Evolutionary conservation across 495 filamentous ascomycete genomes (phyloP).

Genomic region (Neurospora terricola): DNA sequence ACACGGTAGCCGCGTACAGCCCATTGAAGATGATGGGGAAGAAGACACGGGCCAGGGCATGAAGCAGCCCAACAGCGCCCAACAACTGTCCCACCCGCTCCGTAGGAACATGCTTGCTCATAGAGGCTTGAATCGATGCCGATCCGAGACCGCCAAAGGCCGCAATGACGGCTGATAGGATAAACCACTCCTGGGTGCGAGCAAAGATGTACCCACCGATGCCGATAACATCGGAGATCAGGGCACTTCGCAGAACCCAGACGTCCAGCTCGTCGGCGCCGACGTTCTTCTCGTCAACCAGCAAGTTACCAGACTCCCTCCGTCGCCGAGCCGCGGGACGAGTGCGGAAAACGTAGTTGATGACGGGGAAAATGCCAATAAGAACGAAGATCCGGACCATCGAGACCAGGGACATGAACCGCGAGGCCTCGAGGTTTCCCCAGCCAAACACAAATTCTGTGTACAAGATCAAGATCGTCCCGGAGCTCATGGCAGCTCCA

Average conservation of each 20-base stretch:
- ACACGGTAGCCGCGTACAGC: conserved; percentile 74
- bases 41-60: conserved; percentile 69
- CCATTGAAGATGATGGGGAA: conserved; percentile 74
- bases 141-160: conserved; percentile 74
- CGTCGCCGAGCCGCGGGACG: conserved; percentile 23
- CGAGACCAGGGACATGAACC: conserved; percentile 71
- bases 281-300: conserved; percentile 34
- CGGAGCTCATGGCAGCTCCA: conserved; percentile 69
- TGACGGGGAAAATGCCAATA: conserved; percentile 59
- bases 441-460: conserved; percentile 69
- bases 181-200: conserved; percentile 43
- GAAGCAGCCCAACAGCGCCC: conserved; percentile 76
- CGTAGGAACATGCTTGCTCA: conserved; percentile 84
- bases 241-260: conserved; percentile 59
- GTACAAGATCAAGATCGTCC: conserved; percentile 72
- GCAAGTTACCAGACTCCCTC: conserved; percentile 19
- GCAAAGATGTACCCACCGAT: conserved; percentile 63
- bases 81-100: conserved; percentile 75
- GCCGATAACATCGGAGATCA: conserved; percentile 70
- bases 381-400: conserved; percentile 62
- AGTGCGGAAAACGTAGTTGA: conserved; percentile 60
- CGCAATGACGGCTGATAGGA: conserved; percentile 58
- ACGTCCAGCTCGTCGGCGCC: conserved; percentile 79
- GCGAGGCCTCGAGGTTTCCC: conserved; percentile 64
- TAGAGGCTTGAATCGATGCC: conserved; percentile 67